Conservation (phyloP, 148 eudicot genomes). For the Camellia japonica region DNA sequence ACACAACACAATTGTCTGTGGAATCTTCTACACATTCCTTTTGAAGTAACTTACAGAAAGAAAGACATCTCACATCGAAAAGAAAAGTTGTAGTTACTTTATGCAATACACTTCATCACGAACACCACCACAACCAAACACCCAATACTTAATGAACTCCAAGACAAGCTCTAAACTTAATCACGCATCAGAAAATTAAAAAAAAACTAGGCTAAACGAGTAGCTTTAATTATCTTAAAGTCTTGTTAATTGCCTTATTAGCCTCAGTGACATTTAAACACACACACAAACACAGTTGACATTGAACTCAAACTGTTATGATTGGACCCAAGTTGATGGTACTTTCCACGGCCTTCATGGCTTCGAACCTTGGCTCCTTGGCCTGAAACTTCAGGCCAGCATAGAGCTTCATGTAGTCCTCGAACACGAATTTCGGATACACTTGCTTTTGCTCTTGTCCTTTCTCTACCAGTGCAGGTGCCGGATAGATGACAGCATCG, state of each 20-base stretch:
- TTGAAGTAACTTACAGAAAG: not conserved
- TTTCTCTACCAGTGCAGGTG: slow-evolving; percentile 57
- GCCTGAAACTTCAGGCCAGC: slow-evolving; percentile 78
- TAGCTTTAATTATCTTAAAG: not conserved
- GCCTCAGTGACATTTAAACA: not conserved
- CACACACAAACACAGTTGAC: not conserved
- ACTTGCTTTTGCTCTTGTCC: slow-evolving; percentile 31
- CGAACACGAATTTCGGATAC: slow-evolving; percentile 84
- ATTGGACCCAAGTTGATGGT: slow-evolving; percentile 46
- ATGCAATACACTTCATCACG: not conserved
- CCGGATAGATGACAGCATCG: slow-evolving; percentile 89
- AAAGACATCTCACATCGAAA: not conserved
- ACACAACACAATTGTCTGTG: no score
- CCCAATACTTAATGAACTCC: not conserved
- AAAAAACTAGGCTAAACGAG: not conserved
- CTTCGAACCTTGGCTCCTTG: slow-evolving; percentile 87
- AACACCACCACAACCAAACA: slow-evolving; percentile 12
- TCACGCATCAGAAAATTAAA: not conserved
- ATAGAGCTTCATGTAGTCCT: slow-evolving; percentile 95
- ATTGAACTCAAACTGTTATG: slow-evolving; percentile 39
- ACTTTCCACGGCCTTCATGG: slow-evolving; percentile 61
- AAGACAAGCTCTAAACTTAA: not conserved
- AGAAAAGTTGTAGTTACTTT: slow-evolving; percentile 7
- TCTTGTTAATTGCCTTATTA: not conserved
- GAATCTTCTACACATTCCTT: not conserved